phyloP scores from a whole-genome alignment of 2,329 filamentous ascomycete species.

The Apiospora marii region DNA sequence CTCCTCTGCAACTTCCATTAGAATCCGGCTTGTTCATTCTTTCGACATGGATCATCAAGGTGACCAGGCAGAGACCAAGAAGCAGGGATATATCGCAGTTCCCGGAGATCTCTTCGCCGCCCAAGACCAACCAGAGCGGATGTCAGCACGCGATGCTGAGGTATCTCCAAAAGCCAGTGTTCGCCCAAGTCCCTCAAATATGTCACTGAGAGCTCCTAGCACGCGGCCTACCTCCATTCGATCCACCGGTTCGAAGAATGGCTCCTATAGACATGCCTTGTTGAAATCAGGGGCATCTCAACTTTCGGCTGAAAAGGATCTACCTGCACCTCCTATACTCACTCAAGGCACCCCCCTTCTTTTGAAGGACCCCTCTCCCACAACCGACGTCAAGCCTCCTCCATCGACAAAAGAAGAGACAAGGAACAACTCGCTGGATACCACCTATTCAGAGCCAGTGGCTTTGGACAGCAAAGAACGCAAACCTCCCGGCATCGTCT shows the following conservation, averaged over 20 bases:
- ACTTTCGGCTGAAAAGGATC: slow-evolving; percentile 32
- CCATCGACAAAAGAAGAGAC: background rate
- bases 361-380: background rate
- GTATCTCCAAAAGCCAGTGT: slow-evolving; percentile 25
- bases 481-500: slow-evolving; percentile 27
- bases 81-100: background rate
- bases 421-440: background rate
- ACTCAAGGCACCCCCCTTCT: slow-evolving; percentile 26
- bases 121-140: background rate
- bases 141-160: background rate
- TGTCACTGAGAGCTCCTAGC: slow-evolving; percentile 33
- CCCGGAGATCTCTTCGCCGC: background rate
- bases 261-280: slow-evolving; percentile 35
- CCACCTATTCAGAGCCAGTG: background rate
- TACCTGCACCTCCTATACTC: slow-evolving; percentile 39
- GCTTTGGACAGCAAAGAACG: background rate
- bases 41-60: background rate
- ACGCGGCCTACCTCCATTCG: slow-evolving; percentile 36
- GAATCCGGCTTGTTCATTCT: background rate
- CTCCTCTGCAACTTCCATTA: background rate
- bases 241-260: slow-evolving; percentile 33
- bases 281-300: slow-evolving; percentile 34
- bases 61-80: background rate
- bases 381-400: background rate
- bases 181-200: slow-evolving; percentile 34